A percentile compares a stretch with the other conserved stretches of the same genome.
Evolutionary conservation across 176 grass and related monocot species (phyloP).

Genomic region (Musa acuminata): DNA sequence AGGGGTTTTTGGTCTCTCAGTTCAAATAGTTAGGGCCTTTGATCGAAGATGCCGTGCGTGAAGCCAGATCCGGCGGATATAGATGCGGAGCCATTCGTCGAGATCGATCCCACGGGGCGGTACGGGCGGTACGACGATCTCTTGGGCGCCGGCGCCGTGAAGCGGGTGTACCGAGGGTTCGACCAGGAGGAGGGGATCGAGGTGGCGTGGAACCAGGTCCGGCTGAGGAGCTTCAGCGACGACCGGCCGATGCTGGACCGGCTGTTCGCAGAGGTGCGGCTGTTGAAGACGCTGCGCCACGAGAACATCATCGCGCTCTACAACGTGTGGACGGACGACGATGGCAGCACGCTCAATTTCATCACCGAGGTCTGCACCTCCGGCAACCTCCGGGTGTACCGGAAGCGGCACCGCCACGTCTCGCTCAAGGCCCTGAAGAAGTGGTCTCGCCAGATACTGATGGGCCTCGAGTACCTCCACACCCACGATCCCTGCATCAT

Average conservation of each 20-base stretch:
- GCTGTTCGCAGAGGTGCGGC: constrained; percentile 73
- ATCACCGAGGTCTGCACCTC: constrained; percentile 98
- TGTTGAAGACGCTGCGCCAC: constrained; percentile 72
- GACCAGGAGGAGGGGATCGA: constrained; percentile 99
- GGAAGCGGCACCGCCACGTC: constrained; percentile 66
- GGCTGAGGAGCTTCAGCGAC: constrained; percentile 43
- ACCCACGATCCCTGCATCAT: constrained; percentile 91
- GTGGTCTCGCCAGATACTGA: constrained; percentile 80
- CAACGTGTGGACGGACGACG: constrained; percentile 69
- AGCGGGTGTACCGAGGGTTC: constrained; percentile 96
- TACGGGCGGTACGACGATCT: constrained; percentile 80
- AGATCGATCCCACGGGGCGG: constrained; percentile 77
- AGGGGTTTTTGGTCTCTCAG: neutral
- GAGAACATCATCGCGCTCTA: constrained; percentile 82
- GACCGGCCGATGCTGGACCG: constrained; percentile 61
- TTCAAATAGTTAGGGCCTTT: neutral
- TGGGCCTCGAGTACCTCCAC: constrained; percentile 78
- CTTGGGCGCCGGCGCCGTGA: constrained; percentile 72
- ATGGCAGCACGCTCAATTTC: constrained; percentile 78
- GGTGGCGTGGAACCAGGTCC: constrained; percentile 94
- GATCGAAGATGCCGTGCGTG: constrained; percentile 10
- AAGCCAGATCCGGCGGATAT: constrained; percentile 7
- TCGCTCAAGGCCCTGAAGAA: constrained; percentile 92
- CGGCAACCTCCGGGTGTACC: constrained; percentile 75
- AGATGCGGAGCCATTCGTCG: constrained; percentile 69